Conservation (phyloP, 257 asterid species). For the Solanum pennellii region DNA sequence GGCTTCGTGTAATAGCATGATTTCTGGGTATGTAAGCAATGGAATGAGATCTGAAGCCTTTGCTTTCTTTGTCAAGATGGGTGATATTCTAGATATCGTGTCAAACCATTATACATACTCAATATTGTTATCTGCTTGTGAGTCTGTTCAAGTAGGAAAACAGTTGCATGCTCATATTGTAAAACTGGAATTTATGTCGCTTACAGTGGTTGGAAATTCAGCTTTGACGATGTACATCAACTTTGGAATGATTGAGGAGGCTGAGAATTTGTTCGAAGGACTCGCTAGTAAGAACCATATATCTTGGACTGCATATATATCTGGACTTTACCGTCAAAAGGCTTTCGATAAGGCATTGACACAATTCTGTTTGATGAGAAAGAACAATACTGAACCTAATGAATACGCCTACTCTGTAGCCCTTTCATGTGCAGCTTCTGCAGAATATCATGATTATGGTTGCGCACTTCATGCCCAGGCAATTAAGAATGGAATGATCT, state of each 20-base stretch:
- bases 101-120: conserved; percentile 13
- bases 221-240: conserved; percentile 17
- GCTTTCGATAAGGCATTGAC: conserved; percentile 2
- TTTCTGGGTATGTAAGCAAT: conserved; percentile 9
- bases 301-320: conserved; percentile 12
- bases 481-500: conserved; percentile 13
- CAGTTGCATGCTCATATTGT: conserved; percentile 11
- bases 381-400: conserved; percentile 6
- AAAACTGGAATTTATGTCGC: not conserved
- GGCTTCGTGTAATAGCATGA: conserved; percentile 13
- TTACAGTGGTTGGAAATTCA: conserved; percentile 9
- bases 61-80: not conserved
- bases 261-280: conserved; percentile 3
- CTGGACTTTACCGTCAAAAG: conserved; percentile 12
- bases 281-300: not conserved
- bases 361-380: conserved; percentile 10
- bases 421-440: conserved; percentile 8
- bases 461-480: conserved; percentile 7
- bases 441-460: not conserved
- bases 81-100: not conserved
- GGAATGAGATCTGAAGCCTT: conserved; percentile 2
- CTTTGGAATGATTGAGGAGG: conserved; percentile 13
- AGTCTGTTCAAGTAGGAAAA: conserved; percentile 10
- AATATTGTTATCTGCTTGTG: conserved; percentile 5
- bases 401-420: conserved; percentile 13